Evolutionary conservation across 345 rosid species (phyloP), one percentile per base, ranked within the genome.

Genomic region (Geranium brycei): DNA sequence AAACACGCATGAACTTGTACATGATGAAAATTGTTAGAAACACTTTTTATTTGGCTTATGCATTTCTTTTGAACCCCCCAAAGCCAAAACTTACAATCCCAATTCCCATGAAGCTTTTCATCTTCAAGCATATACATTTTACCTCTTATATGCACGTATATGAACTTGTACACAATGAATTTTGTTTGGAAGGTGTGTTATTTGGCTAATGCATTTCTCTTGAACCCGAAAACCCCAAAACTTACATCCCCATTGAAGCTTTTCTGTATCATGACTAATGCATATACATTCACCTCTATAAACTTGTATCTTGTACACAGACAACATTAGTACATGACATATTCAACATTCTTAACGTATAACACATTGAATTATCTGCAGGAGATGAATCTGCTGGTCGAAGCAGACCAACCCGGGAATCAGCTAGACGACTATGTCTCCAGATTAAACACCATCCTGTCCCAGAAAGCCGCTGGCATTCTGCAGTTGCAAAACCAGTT

Each of bases 321-420:
- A 23, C 28, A 23, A 23, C 28, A 23, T 23, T 23, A 23, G 28
- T 23, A 23, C 28, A 16, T 53, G 17, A 13, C 11, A 38, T 38
- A 38, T 53, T 4, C 57, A 53, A 13, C 15, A 6, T 53, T 53
- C 17, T 53, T 53, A 5, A 38, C 8, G 47, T 38, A 38, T 3
- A 47, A 47, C 53, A 47, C 14, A 2, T 47, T 47, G 13, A 47
- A 6, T 47, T 10, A 11, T 47, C 53, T 66, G 70, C 82, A 93
- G 99, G 99, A 93, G 82, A 93, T 93, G 99, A 84, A 85, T 74
- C 73, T 93, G 58, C 75, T 93, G 71, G 96, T 85, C 31, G 91
- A 85, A 81, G 97, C 96, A 61, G 97, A 93, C 78, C 96, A 90
- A 73, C 99, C 97, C 0, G 99, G 99, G 64, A 90, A 93, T 74